Conservation (phyloP, 2,329 filamentous ascomycete genomes). For the Podosphaera xanthii region DNA sequence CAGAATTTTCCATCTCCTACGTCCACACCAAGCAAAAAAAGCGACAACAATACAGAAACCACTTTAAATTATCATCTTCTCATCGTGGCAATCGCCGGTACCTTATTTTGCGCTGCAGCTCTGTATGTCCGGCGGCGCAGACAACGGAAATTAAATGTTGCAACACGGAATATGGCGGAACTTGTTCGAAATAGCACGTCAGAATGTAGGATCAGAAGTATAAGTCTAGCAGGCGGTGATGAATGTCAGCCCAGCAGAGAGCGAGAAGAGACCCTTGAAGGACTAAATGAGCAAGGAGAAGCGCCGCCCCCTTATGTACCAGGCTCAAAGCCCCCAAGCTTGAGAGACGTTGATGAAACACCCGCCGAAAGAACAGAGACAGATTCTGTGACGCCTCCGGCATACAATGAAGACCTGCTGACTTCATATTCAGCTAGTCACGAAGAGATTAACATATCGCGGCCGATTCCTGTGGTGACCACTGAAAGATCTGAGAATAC, state of each 20-base stretch:
- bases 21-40: constrained; percentile 3
- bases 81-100: constrained; percentile 23
- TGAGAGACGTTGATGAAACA: constrained; percentile 4
- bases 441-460: constrained; percentile 3
- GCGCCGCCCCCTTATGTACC: constrained; percentile 37
- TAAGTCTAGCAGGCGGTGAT: background rate
- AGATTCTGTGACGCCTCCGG: constrained; percentile 3
- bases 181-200: background rate
- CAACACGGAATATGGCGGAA: background rate
- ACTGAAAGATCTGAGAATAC: background rate
- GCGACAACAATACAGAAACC: constrained; percentile 20
- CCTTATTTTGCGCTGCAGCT: constrained; percentile 21
- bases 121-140: constrained; percentile 22
- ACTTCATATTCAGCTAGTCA: background rate
- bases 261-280: constrained; percentile 22
- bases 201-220: background rate
- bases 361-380: background rate
- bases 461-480: constrained; percentile 7
- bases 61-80: constrained; percentile 33
- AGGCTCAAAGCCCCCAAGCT: constrained; percentile 13
- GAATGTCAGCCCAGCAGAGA: background rate
- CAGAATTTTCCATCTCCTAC: background rate
- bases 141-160: constrained; percentile 4
- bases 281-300: constrained; percentile 39
- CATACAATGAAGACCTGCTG: constrained; percentile 8